These are phyloP conservation scores for Phaseolus lunatus DNA, from an alignment of 306 rosid genomes.

Conservation along the genomic window DNA sequence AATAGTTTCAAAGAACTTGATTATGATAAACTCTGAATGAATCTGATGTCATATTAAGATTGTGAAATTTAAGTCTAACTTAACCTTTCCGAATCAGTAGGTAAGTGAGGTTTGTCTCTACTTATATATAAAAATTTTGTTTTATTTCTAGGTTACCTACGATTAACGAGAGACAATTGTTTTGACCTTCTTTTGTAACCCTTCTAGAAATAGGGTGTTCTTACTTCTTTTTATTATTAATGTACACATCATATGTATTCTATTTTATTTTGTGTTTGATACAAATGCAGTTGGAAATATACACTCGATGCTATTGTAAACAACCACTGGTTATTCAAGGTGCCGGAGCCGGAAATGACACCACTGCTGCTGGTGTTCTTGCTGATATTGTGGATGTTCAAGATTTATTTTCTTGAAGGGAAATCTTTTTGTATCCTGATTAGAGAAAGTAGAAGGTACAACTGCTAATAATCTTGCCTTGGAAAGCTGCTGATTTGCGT, in stretches of 20 bases:
- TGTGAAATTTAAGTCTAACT: too few species aligned
- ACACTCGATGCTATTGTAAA: slow-evolving; percentile 75
- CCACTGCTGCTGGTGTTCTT: slow-evolving; percentile 95
- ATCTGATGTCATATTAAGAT: too few species aligned
- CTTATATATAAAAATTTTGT: too few species aligned
- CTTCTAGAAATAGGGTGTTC: too few species aligned
- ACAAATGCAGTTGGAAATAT: slow-evolving; percentile 77
- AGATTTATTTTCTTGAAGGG: slow-evolving; percentile 66
- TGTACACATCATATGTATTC: background rate
- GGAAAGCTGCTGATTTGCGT: background rate
- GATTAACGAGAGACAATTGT: too few species aligned
- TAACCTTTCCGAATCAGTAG: too few species aligned
- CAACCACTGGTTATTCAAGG: slow-evolving; percentile 95
- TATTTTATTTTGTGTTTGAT: slow-evolving; percentile 16
- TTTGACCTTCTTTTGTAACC: too few species aligned
- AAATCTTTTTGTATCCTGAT: background rate
- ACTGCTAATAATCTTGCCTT: slow-evolving; percentile 6
- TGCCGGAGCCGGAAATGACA: slow-evolving; percentile 98
- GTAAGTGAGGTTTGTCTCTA: too few species aligned
- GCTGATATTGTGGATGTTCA: slow-evolving; percentile 92
- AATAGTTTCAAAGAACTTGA: too few species aligned
- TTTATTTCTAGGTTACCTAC: too few species aligned
- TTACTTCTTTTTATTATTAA: too few species aligned
- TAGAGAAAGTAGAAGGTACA: slow-evolving; percentile 18
- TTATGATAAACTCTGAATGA: too few species aligned